These are phyloP conservation scores for Pichia sp. DNA, from an alignment of 1,139 yeast species.

Conservation along the genomic window DNA sequence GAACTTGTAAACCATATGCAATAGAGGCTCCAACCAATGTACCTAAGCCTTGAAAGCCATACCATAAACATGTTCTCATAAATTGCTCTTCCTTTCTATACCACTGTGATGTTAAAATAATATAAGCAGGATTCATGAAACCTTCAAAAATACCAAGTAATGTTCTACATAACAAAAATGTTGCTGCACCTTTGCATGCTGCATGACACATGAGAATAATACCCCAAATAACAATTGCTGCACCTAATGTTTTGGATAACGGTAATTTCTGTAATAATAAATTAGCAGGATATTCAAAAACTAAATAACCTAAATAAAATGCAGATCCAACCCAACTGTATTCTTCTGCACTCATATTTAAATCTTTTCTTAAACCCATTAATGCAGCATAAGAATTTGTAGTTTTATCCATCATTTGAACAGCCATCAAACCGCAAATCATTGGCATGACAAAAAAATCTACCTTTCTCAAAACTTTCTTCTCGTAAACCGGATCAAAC, in stretches of 20 bases:
- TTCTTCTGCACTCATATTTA: slow-evolving; percentile 40
- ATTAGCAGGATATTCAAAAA: slow-evolving; percentile 18
- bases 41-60: slow-evolving; percentile 53
- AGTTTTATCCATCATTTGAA: slow-evolving; percentile 62
- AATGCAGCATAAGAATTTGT: slow-evolving; percentile 55
- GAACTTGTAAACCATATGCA: slow-evolving; percentile 41
- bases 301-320: slow-evolving; percentile 21
- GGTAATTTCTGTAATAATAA: slow-evolving; percentile 20
- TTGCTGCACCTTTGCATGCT: slow-evolving; percentile 33
- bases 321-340: slow-evolving; percentile 19
- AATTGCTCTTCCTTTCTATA: slow-evolving; percentile 48
- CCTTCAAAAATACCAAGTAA: slow-evolving; percentile 52
- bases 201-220: slow-evolving; percentile 36
- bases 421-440: slow-evolving; percentile 46
- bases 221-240: slow-evolving; percentile 42
- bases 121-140: slow-evolving; percentile 53
- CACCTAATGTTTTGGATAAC: slow-evolving; percentile 20
- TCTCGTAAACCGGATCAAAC: slow-evolving; percentile 12
- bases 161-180: slow-evolving; percentile 36
- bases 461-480: slow-evolving; percentile 38
- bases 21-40: slow-evolving; percentile 48
- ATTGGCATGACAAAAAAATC: slow-evolving; percentile 49
- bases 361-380: slow-evolving; percentile 34
- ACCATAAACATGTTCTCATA: slow-evolving; percentile 43
- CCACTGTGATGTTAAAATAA: slow-evolving; percentile 51